These are phyloP conservation scores for Pseudevernia furfuracea DNA, from an alignment of 495 filamentous ascomycete species.

Conservation along the genomic window DNA sequence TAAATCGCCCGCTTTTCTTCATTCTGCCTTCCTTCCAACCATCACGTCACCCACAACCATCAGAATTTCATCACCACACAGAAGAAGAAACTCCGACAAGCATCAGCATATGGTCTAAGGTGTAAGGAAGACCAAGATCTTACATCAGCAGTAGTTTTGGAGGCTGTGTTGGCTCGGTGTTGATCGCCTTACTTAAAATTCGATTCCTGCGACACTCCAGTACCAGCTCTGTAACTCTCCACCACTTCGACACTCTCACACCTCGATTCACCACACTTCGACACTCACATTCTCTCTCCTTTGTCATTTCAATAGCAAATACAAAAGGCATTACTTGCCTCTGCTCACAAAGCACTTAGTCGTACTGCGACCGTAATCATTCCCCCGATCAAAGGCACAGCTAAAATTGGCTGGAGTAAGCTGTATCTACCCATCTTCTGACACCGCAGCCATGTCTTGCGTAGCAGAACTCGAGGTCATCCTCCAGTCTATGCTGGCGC, in stretches of 20 bases:
- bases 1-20: conserved; percentile 10
- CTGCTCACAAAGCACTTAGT: conserved; percentile 9
- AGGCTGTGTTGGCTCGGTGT: neutral
- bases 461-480: conserved; percentile 85
- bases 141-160: neutral
- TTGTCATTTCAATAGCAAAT: conserved; percentile 21
- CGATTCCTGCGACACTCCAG: conserved; percentile 1
- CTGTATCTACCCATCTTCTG: conserved; percentile 9
- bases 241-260: neutral
- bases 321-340: conserved; percentile 7
- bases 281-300: conserved; percentile 15
- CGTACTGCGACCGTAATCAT: conserved; percentile 18
- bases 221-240: neutral
- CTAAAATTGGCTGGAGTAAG: conserved; percentile 18
- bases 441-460: conserved; percentile 60
- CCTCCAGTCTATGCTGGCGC: conserved; percentile 80
- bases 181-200: neutral
- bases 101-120: neutral
- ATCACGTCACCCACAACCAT: conserved; percentile 21
- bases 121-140: neutral
- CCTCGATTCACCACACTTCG: neutral
- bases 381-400: conserved; percentile 7
- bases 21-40: conserved; percentile 4
- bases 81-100: conserved; percentile 12
- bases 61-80: conserved; percentile 18